phyloP scores from a whole-genome alignment of 768 basidiomycete genomes.

The Naganishia kalamii region DNA sequence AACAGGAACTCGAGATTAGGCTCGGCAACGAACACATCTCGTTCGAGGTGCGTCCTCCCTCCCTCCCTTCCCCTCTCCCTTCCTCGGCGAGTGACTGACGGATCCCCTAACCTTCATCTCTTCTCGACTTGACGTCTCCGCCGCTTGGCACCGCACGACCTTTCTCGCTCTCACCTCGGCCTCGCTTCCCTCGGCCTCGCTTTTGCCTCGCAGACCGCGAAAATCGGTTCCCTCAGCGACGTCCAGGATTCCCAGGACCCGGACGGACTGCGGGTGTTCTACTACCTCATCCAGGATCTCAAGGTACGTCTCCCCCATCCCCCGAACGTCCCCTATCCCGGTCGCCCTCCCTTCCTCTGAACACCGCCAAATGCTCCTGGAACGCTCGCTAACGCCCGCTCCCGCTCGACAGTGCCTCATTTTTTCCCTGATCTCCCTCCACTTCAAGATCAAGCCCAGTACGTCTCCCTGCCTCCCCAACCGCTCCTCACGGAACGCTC shows the following conservation, averaged over 20 bases:
- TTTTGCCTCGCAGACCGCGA: constrained; percentile 78
- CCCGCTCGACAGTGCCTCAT: constrained; percentile 69
- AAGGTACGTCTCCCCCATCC: constrained; percentile 57
- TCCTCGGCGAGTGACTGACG: neutral
- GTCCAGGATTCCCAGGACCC: constrained; percentile 96
- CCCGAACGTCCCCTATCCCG: too few relatives aligned
- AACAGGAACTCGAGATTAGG: constrained; percentile 94
- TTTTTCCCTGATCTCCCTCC: constrained; percentile 93
- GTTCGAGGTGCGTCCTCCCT: constrained; percentile 65
- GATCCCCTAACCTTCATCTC: too few relatives aligned
- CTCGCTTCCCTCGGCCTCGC: too few relatives aligned
- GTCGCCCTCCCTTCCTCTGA: too few relatives aligned
- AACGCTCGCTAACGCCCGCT: neutral
- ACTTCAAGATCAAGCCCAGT: constrained; percentile 99
- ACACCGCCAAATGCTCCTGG: too few relatives aligned
- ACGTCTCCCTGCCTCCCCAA: too few relatives aligned
- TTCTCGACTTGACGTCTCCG: too few relatives aligned
- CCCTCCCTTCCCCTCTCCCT: neutral
- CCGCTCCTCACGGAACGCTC: too few relatives aligned
- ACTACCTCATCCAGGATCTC: constrained; percentile 96
- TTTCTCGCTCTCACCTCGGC: too few relatives aligned
- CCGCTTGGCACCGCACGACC: neutral
- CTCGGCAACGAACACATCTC: constrained; percentile 92
- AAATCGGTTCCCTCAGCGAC: constrained; percentile 93
- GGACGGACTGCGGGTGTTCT: constrained; percentile 93